Evolutionary conservation across 371 early-diverging fungal genomes (phyloP).

Genomic region (Mucor indicus): DNA sequence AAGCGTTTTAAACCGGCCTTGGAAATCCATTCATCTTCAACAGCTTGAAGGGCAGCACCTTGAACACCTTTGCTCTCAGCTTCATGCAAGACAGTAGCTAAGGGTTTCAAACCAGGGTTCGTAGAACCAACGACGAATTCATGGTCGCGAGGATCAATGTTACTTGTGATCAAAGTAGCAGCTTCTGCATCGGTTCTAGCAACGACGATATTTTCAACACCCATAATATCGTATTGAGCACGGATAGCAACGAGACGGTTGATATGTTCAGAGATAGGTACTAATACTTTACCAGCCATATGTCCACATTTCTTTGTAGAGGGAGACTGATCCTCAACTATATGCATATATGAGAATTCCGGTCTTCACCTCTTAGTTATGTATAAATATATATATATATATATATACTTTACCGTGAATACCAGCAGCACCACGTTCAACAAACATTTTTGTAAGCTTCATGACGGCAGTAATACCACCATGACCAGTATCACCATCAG

Average conservation of each 20-base stretch:
- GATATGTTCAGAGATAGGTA: constrained; percentile 96
- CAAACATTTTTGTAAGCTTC: constrained; percentile 94
- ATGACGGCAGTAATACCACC: constrained; percentile 93
- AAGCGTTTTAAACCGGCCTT: constrained; percentile 85
- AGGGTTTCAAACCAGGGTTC: constrained; percentile 70
- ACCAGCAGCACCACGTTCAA: constrained; percentile 92
- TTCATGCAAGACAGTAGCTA: constrained; percentile 77
- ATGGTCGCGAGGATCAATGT: constrained; percentile 96
- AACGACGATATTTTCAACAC: constrained; percentile 91
- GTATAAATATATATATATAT: too few relatives aligned
- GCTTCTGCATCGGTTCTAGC: constrained; percentile 98
- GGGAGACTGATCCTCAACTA: constrained; percentile 93
- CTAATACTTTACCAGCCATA: constrained; percentile 98
- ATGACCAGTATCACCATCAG: constrained; percentile 98
- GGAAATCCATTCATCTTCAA: constrained; percentile 89
- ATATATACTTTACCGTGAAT: constrained; percentile 76
- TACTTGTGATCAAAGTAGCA: constrained; percentile 94
- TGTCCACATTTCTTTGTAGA: constrained; percentile 99
- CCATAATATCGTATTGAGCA: constrained; percentile 98
- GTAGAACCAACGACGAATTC: constrained; percentile 93
- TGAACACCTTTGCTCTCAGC: constrained; percentile 74
- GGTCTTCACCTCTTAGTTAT: too few relatives aligned
- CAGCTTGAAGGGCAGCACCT: constrained; percentile 76
- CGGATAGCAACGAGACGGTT: constrained; percentile 95
- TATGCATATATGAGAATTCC: too few relatives aligned